A percentile compares a stretch with the other conserved stretches of the same genome.
Evolutionary conservation across 768 basidiomycete species (phyloP).

Genomic region (Russula lepida): DNA sequence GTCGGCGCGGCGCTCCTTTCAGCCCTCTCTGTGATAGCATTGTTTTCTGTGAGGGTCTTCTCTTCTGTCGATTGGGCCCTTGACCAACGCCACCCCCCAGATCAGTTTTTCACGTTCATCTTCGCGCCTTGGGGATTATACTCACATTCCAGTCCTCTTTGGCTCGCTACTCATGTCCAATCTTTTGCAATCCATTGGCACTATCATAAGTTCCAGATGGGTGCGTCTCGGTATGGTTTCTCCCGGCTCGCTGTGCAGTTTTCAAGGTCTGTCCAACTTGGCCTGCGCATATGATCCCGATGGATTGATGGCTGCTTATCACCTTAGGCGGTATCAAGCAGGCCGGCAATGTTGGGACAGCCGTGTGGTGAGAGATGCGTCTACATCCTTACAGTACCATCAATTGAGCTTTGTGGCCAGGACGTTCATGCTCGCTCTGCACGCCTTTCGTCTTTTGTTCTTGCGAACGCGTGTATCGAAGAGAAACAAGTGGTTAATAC

Average conservation of each 20-base stretch:
- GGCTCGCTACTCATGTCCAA: slow-evolving; percentile 29
- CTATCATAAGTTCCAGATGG: slow-evolving; percentile 29
- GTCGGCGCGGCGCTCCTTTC: slow-evolving; percentile 26
- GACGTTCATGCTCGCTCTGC: slow-evolving; percentile 29
- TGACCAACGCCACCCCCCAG: slow-evolving; percentile 12
- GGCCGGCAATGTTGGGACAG: slow-evolving; percentile 36
- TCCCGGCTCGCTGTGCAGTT: slow-evolving; percentile 24
- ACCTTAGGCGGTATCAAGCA: slow-evolving; percentile 32
- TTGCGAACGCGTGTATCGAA: slow-evolving; percentile 27
- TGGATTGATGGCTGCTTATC: not conserved
- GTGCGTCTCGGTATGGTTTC: slow-evolving; percentile 24
- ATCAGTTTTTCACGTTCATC: slow-evolving; percentile 16
- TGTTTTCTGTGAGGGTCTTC: slow-evolving; percentile 20
- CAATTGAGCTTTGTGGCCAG: slow-evolving; percentile 24
- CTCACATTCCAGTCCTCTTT: slow-evolving; percentile 27
- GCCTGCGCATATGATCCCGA: not conserved
- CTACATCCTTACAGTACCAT: slow-evolving; percentile 19
- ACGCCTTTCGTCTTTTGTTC: slow-evolving; percentile 35
- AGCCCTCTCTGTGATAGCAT: slow-evolving; percentile 23
- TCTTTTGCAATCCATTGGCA: slow-evolving; percentile 28
- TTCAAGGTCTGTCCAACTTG: slow-evolving; percentile 22
- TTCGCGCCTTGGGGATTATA: slow-evolving; percentile 19
- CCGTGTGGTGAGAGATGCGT: slow-evolving; percentile 31
- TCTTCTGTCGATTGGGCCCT: not conserved
- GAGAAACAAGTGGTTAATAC: slow-evolving; percentile 23